phyloP scores from a whole-genome alignment of 768 basidiomycete genomes.

The Termitomyces sp. region DNA sequence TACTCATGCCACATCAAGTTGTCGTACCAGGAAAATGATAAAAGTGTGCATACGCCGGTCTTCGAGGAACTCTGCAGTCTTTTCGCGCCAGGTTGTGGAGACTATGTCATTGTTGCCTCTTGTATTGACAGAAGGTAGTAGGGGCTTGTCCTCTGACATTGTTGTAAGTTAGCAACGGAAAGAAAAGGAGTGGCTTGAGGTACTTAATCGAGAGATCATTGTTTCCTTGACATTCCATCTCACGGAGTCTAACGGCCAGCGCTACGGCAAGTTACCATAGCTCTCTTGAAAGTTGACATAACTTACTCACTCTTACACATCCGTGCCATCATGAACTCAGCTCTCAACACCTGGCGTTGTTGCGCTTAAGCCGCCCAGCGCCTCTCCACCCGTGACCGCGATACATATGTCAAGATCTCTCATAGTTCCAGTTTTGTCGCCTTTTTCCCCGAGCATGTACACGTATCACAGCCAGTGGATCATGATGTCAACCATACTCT shows the following conservation, averaged over 20 bases:
- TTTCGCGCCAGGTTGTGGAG: conserved; percentile 22
- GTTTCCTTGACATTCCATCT: neutral
- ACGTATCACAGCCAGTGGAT: conserved; percentile 3
- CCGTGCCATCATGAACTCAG: neutral
- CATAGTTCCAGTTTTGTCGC: neutral
- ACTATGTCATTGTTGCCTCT: neutral
- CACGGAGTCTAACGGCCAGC: neutral
- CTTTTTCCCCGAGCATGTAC: neutral
- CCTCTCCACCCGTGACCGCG: neutral
- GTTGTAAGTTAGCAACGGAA: conserved; percentile 13
- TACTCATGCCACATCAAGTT: neutral
- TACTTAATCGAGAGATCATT: neutral
- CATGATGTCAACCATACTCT: neutral
- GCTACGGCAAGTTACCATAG: neutral
- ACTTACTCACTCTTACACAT: too few relatives aligned
- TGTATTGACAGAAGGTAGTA: conserved; percentile 29
- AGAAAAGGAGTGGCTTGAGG: neutral
- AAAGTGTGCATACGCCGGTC: conserved; percentile 48
- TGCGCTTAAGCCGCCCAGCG: neutral
- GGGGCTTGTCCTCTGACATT: conserved; percentile 45
- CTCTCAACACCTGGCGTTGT: neutral
- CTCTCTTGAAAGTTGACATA: too few relatives aligned
- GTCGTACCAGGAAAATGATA: conserved; percentile 53
- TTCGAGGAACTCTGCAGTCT: conserved; percentile 48
- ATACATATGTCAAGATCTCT: neutral